Base-by-base conservation (phyloP, 371 early-diverging fungal genomes). In the Circinella minor region DNA sequence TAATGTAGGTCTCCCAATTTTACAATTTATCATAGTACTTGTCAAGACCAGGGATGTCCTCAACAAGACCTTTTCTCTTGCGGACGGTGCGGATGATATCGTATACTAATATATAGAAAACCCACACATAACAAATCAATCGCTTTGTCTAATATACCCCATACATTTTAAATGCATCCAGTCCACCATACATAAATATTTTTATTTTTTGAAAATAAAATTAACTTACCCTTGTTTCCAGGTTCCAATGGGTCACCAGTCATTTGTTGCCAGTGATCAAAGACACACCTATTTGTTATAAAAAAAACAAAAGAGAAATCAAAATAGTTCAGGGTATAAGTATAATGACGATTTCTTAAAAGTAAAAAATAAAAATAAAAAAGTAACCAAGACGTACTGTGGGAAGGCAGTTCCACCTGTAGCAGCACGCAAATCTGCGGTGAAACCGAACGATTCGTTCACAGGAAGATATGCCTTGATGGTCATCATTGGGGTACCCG, bases 361-460 rank as follows among this genome's bases (percentile, higher is more conserved):
- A 27, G n/a, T n/a, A n/a, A n/a, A n/a, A n/a, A n/a, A n/a, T n/a
- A n/a, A n/a, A n/a, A n/a, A n/a, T 1, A 27, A 27, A 27, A 27
- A 27, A 27, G 27, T 27, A 9, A 11, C 11, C 72, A 92, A 68
- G 4, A 93, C 91, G 71, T 81, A 86, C 84, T 97, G 97, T 71
- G 97, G 97, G 95, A 98, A 97, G 55, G 99, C 99, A 51, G 51
- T 51, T 8, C 51, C 51, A 51, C 51, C 51, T 8, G 95, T 94
- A 76, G 85, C 86, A 77, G 91, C 92, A 82, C 97, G 95, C 65
- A 99, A 89, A 78, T 94, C 95, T 36, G 92, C 92, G 62, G 97
- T 97, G 90, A 99, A 98, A 69, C 99, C 99, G 81, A 99, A 99
- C 14, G 99, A 99, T 83, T 99, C 98, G 74, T 90, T 93, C 74